phyloP scores from a whole-genome alignment of 257 asterid species.

The Jacaranda copaia region DNA sequence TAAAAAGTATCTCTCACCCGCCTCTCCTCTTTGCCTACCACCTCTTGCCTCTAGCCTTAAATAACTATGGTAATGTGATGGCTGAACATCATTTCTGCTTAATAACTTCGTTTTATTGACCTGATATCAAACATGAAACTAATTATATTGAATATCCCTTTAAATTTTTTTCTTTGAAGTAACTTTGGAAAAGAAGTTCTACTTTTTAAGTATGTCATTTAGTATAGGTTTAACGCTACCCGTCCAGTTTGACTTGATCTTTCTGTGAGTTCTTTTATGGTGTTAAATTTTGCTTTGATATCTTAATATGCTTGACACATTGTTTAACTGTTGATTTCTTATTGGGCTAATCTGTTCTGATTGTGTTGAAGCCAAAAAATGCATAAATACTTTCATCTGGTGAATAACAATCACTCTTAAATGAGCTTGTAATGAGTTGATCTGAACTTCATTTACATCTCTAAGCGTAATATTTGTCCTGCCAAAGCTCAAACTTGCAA shows the following conservation, averaged over 20 bases:
- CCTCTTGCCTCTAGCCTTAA: too few species aligned
- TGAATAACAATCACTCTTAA: neutral
- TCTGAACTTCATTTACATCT: neutral
- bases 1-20: too few species aligned
- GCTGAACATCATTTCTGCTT: neutral
- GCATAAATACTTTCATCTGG: neutral
- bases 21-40: too few species aligned
- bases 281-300: neutral
- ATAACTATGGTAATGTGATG: too few species aligned
- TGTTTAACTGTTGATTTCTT: neutral
- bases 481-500: slow-evolving; percentile 7
- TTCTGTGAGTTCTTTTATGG: neutral
- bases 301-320: neutral
- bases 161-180: too few species aligned
- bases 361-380: neutral
- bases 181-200: neutral
- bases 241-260: neutral
- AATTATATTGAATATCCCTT: neutral
- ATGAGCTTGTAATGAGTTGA: slow-evolving; percentile 14
- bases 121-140: neutral
- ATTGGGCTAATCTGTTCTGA: neutral
- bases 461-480: neutral
- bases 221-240: neutral
- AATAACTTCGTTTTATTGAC: neutral
- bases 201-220: neutral